phyloP scores from a whole-genome alignment of 768 basidiomycete species.

The Phaeotremella fagi region DNA sequence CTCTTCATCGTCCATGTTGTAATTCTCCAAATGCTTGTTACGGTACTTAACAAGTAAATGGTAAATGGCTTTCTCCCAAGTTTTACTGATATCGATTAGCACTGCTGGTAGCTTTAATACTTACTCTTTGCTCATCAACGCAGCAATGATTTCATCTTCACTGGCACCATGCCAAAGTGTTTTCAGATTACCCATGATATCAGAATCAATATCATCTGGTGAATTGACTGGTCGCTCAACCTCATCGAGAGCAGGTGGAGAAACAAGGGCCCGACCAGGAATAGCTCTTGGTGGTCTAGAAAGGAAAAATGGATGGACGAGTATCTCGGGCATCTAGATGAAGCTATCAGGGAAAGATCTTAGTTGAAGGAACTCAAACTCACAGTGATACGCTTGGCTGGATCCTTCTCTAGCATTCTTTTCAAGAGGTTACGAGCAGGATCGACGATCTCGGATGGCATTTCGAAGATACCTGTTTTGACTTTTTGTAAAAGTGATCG shows the following conservation, averaged over 20 bases:
- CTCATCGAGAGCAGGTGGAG: slow-evolving; percentile 60
- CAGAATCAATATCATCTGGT: slow-evolving; percentile 69
- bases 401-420: slow-evolving; percentile 75
- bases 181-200: slow-evolving; percentile 81
- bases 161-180: slow-evolving; percentile 84
- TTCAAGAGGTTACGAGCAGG: slow-evolving; percentile 70
- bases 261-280: slow-evolving; percentile 44
- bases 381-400: slow-evolving; percentile 65
- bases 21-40: slow-evolving; percentile 65
- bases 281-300: slow-evolving; percentile 51
- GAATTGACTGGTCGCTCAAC: slow-evolving; percentile 66
- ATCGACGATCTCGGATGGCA: slow-evolving; percentile 66
- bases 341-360: background rate
- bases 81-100: slow-evolving; percentile 56
- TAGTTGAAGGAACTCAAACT: slow-evolving; percentile 2
- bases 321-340: slow-evolving; percentile 64
- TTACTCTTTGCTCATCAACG: slow-evolving; percentile 55
- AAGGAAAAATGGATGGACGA: slow-evolving; percentile 72
- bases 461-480: slow-evolving; percentile 64
- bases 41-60: slow-evolving; percentile 82
- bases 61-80: slow-evolving; percentile 96
- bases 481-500: slow-evolving; percentile 74
- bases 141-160: slow-evolving; percentile 67
- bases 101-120: slow-evolving; percentile 14
- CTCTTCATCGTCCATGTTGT: slow-evolving; percentile 61